phyloP scores from a whole-genome alignment of 2,329 filamentous ascomycete species.

The Monilinia laxa region DNA sequence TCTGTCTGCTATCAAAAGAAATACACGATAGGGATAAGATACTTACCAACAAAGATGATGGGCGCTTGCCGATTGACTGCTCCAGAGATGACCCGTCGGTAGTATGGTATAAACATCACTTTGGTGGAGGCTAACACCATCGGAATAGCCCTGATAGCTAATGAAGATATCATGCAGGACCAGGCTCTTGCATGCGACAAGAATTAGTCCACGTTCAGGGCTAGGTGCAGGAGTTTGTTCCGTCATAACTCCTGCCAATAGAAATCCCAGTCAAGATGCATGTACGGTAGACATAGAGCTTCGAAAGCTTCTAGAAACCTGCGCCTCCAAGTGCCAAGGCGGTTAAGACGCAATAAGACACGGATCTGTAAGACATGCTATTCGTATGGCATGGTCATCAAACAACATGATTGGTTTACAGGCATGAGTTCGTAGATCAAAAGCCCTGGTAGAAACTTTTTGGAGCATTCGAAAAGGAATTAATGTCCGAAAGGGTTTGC shows the following conservation, averaged over 20 bases:
- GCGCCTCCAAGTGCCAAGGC: not conserved
- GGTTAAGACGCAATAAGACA: not conserved
- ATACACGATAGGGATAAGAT: too few species aligned
- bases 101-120: not conserved
- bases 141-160: not conserved
- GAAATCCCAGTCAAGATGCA: too few species aligned
- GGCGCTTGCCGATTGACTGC: not conserved
- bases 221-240: too few species aligned
- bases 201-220: too few species aligned
- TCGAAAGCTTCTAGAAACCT: conserved; percentile 11
- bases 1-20: not conserved
- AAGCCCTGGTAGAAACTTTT: not conserved
- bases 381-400: not conserved
- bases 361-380: not conserved
- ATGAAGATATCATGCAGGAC: not conserved
- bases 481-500: not conserved
- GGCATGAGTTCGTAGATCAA: not conserved
- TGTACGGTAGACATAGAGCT: not conserved
- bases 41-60: not conserved
- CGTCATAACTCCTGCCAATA: not conserved
- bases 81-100: too few species aligned
- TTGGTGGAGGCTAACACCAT: too few species aligned
- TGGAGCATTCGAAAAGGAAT: not conserved
- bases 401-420: not conserved
- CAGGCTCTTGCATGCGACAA: not conserved